A percentile compares a stretch with the other conserved stretches of the same genome.
phyloP scores from a whole-genome alignment of 164 flowering plant species.

The Paratinospora sagittata region DNA sequence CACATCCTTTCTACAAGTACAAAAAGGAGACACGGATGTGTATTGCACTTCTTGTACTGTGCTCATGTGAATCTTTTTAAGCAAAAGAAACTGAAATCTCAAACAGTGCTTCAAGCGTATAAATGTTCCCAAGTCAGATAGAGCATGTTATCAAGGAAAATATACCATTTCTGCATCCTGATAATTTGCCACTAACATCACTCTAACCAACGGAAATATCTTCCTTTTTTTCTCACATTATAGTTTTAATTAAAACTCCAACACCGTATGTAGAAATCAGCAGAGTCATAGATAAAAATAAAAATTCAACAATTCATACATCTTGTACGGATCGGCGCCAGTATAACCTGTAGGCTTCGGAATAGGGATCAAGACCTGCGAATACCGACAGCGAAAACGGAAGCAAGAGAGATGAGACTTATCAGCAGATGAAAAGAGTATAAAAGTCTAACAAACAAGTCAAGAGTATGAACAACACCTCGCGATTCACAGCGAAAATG shows the following conservation, averaged over 20 bases:
- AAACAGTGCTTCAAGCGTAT: background rate
- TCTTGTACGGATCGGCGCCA: constrained; percentile 88
- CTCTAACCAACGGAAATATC: too few relatives aligned
- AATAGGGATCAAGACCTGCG: constrained; percentile 77
- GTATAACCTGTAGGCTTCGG: constrained; percentile 85
- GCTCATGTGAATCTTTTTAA: background rate
- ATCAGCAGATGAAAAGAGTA: background rate
- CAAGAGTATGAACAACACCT: constrained; percentile 44
- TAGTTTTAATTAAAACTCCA: too few relatives aligned
- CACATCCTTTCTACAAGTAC: background rate
- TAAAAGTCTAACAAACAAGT: background rate
- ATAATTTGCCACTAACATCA: too few relatives aligned
- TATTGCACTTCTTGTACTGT: background rate
- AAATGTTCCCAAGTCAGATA: too few relatives aligned
- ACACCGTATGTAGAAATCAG: background rate
- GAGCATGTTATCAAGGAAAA: too few relatives aligned
- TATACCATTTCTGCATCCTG: too few relatives aligned
- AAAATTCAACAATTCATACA: constrained; percentile 39
- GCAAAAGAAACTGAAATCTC: background rate
- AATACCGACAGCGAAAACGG: constrained; percentile 3
- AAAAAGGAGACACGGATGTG: background rate
- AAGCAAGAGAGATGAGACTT: background rate
- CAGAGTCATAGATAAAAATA: background rate
- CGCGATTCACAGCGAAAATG: constrained; percentile 86
- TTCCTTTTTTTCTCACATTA: too few relatives aligned